A percentile compares a stretch with the other conserved stretches of the same genome.
Conservation (phyloP, 805 yeast species). For the Cephaloascus albidus region DNA sequence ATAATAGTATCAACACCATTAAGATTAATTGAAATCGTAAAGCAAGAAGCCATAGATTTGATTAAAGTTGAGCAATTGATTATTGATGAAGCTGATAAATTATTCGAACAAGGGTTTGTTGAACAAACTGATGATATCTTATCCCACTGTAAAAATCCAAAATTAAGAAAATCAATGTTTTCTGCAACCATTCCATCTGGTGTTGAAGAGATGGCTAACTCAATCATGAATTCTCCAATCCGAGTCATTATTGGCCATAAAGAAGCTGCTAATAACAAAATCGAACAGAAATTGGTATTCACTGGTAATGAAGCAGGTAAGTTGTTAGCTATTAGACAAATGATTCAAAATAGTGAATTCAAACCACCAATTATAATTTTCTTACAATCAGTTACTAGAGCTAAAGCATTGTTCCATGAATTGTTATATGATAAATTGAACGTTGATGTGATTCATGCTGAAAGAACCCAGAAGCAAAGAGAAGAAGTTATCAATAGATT, state of each 20-base stretch:
- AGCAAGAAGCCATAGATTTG: constrained; percentile 50
- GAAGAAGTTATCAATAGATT: constrained; percentile 77
- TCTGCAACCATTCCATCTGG: constrained; percentile 94
- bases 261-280: constrained; percentile 81
- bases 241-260: constrained; percentile 88
- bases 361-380: constrained; percentile 91
- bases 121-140: constrained; percentile 87
- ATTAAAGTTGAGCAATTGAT: constrained; percentile 63
- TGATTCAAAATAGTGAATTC: constrained; percentile 76
- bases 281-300: constrained; percentile 74
- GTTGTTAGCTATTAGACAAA: constrained; percentile 79
- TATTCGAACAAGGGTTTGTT: constrained; percentile 79
- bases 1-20: constrained; percentile 82
- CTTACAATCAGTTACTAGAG: constrained; percentile 85
- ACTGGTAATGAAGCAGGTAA: constrained; percentile 97
- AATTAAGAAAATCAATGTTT: constrained; percentile 67
- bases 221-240: constrained; percentile 79
- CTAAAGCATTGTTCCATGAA: constrained; percentile 92
- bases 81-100: constrained; percentile 93
- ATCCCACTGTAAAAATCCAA: constrained; percentile 40
- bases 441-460: constrained; percentile 95
- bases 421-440: constrained; percentile 83
- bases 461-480: constrained; percentile 82
- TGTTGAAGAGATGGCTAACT: constrained; percentile 79
- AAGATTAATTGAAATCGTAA: constrained; percentile 72